A percentile compares a stretch with the other conserved stretches of the same genome.
These are phyloP conservation scores for Phytopythium litorale DNA, from an alignment of 352 stramenopile species.

Conservation along the genomic window DNA sequence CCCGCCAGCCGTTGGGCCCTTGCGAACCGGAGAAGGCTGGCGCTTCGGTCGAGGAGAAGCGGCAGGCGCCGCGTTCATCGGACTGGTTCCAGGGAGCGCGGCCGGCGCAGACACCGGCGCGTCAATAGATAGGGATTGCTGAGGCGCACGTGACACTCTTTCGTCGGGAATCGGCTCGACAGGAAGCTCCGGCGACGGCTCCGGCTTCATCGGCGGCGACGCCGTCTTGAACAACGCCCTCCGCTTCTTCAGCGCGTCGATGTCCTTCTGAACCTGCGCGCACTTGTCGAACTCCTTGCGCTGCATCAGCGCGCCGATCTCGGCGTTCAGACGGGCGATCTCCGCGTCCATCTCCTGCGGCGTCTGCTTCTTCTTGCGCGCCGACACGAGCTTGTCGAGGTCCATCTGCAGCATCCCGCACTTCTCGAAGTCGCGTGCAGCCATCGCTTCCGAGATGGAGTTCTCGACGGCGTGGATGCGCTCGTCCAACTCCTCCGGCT, in stretches of 20 bases:
- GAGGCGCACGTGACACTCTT: not conserved
- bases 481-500: constrained; percentile 77
- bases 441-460: constrained; percentile 72
- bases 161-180: constrained; percentile 11
- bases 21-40: constrained; percentile 9
- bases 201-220: constrained; percentile 18
- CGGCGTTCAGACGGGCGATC: constrained; percentile 65
- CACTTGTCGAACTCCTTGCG: constrained; percentile 87
- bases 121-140: constrained; percentile 7
- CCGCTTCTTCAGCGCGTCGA: constrained; percentile 74
- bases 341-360: constrained; percentile 78
- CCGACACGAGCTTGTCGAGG: constrained; percentile 60
- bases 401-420: constrained; percentile 67
- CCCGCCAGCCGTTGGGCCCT: constrained; percentile 23
- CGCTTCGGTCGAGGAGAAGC: constrained; percentile 4
- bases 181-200: constrained; percentile 24
- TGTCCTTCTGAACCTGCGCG: constrained; percentile 78
- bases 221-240: constrained; percentile 48
- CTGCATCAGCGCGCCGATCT: constrained; percentile 67
- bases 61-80: not conserved
- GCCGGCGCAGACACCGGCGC: constrained; percentile 48
- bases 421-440: constrained; percentile 74
- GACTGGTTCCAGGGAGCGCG: constrained; percentile 34
- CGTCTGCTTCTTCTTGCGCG: constrained; percentile 86
- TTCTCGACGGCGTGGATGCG: constrained; percentile 66